These are phyloP conservation scores for Debaryomycetaceae sp. DNA, from an alignment of 1,139 yeast genomes.

Conservation along the genomic window DNA sequence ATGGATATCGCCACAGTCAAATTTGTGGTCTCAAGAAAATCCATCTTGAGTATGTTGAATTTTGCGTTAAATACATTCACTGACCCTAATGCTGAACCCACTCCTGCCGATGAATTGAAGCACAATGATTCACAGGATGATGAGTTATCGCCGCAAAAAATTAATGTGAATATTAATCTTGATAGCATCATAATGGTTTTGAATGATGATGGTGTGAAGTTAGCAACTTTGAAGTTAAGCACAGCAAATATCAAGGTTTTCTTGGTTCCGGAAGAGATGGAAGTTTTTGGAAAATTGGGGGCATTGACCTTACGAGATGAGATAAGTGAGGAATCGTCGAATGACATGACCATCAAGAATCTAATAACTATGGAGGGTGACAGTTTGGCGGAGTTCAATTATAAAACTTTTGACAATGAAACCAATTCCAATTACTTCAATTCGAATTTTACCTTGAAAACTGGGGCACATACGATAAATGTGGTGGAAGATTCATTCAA, in stretches of 20 bases:
- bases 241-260: constrained; percentile 68
- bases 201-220: constrained; percentile 77
- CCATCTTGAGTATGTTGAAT: constrained; percentile 74
- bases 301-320: constrained; percentile 79
- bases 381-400: constrained; percentile 76
- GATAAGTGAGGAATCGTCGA: constrained; percentile 57
- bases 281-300: constrained; percentile 72
- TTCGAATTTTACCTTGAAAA: constrained; percentile 60
- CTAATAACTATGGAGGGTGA: constrained; percentile 79
- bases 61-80: constrained; percentile 85
- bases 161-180: constrained; percentile 64
- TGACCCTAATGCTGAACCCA: constrained; percentile 65
- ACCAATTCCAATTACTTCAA: constrained; percentile 49
- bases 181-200: constrained; percentile 73
- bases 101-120: constrained; percentile 65
- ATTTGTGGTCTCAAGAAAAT: constrained; percentile 72
- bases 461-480: constrained; percentile 72
- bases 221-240: constrained; percentile 76
- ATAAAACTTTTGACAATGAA: constrained; percentile 72
- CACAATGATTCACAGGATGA: constrained; percentile 57
- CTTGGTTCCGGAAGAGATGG: constrained; percentile 75
- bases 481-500: constrained; percentile 80
- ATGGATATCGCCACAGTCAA: constrained; percentile 77
- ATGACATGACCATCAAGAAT: constrained; percentile 59
- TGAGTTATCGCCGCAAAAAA: constrained; percentile 65